A percentile compares a stretch with the other conserved stretches of the same genome.
phyloP scores from a whole-genome alignment of 257 asterid genomes.

The Petrea volubilis region DNA sequence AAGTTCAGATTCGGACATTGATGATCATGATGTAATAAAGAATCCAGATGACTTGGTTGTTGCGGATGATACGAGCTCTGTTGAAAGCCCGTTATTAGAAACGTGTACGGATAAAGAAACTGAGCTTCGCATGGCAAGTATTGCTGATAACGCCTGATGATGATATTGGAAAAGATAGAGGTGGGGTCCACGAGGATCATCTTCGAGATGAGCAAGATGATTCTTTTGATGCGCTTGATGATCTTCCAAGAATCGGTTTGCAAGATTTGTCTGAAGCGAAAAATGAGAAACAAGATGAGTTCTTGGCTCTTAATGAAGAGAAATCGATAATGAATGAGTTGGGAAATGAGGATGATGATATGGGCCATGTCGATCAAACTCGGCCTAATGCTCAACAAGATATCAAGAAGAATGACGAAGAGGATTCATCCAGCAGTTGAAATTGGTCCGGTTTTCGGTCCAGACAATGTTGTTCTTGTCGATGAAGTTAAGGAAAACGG shows the following conservation, averaged over 20 bases:
- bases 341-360: slow-evolving; percentile 5
- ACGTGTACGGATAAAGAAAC: background rate
- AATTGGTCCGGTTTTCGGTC: background rate
- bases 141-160: slow-evolving; percentile 5
- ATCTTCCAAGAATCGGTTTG: slow-evolving; percentile 12
- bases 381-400: too few relatives aligned
- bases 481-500: background rate
- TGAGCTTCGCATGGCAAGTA: background rate
- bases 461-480: background rate
- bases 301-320: slow-evolving; percentile 25
- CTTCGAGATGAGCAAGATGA: slow-evolving; percentile 18
- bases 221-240: slow-evolving; percentile 6
- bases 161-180: background rate
- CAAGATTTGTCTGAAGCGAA: background rate
- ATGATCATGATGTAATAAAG: slow-evolving; percentile 2
- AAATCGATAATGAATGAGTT: background rate
- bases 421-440: background rate
- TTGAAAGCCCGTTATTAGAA: slow-evolving; percentile 20
- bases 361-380: slow-evolving; percentile 7
- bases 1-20: background rate
- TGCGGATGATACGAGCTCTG: background rate
- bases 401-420: too few relatives aligned
- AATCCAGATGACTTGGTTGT: slow-evolving; percentile 1
- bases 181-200: slow-evolving; percentile 17
- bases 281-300: slow-evolving; percentile 24